These are phyloP conservation scores for Conoideocrella luteorostrata DNA, from an alignment of 2,329 filamentous ascomycete species.

Conservation along the genomic window DNA sequence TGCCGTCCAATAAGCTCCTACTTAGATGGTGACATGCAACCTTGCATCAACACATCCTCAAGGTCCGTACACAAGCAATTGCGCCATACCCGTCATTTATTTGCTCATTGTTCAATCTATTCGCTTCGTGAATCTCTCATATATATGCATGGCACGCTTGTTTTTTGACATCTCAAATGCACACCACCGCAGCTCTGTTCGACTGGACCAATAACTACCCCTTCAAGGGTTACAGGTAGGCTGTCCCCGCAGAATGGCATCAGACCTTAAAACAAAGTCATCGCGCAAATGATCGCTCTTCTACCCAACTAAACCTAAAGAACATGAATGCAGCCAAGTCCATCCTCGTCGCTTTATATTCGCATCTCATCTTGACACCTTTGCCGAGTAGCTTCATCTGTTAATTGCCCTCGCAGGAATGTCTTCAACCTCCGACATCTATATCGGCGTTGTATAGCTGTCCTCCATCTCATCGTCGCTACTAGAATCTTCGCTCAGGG, in stretches of 20 bases:
- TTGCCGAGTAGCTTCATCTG: neutral
- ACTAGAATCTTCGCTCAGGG: slow-evolving; percentile 41
- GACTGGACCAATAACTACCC: too few species aligned
- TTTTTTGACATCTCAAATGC: neutral
- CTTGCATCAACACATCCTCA: neutral
- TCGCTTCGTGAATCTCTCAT: slow-evolving; percentile 10
- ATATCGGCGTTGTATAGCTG: slow-evolving; percentile 18
- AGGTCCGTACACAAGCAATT: neutral
- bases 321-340: too few species aligned
- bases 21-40: neutral
- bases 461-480: slow-evolving; percentile 50
- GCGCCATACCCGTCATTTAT: slow-evolving; percentile 10
- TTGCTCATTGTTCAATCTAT: slow-evolving; percentile 17
- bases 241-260: too few species aligned
- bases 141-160: too few species aligned
- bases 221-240: too few species aligned
- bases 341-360: too few species aligned
- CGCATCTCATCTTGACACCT: too few species aligned
- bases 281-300: neutral
- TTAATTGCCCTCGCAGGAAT: neutral
- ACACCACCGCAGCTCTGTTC: too few species aligned
- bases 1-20: neutral
- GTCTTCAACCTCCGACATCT: neutral
- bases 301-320: neutral
- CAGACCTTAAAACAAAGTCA: too few species aligned